Conservation (phyloP, 345 rosid species). For the Diplotaxis tenuifolia region DNA sequence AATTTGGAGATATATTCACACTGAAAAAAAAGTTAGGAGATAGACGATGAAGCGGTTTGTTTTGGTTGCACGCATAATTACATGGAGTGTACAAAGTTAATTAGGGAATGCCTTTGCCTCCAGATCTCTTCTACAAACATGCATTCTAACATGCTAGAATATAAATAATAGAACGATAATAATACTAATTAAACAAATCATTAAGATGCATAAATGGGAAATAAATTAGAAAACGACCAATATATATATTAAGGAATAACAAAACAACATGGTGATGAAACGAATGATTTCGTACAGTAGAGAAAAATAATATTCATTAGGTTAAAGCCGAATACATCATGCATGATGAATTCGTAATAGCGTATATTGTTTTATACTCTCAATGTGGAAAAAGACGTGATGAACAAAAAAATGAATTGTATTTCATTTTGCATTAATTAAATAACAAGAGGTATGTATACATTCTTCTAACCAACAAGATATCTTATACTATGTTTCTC, state of each 20-base stretch:
- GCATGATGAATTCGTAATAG: not conserved
- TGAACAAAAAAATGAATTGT: not conserved
- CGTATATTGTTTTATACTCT: not conserved
- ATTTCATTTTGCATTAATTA: not conserved
- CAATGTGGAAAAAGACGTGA: conserved; percentile 14
- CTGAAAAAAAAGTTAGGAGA: not conserved
- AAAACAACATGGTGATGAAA: too few species aligned
- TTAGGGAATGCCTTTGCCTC: not conserved
- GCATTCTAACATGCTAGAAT: not conserved
- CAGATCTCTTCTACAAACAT: not conserved
- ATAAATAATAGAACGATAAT: not conserved
- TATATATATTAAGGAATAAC: not conserved
- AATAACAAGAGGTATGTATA: not conserved
- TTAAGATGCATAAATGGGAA: not conserved
- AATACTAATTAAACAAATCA: not conserved
- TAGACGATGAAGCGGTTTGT: not conserved
- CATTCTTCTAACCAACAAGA: conserved; percentile 24
- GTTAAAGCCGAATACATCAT: not conserved
- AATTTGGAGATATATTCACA: not conserved
- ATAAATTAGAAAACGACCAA: not conserved
- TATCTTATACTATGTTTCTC: not conserved
- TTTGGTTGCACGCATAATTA: not conserved
- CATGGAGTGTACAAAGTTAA: not conserved
- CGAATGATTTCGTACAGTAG: too few species aligned
- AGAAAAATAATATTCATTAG: not conserved